Evolutionary conservation across 768 basidiomycete species (phyloP).

Genomic region (Coprinopsis marcescibilis): DNA sequence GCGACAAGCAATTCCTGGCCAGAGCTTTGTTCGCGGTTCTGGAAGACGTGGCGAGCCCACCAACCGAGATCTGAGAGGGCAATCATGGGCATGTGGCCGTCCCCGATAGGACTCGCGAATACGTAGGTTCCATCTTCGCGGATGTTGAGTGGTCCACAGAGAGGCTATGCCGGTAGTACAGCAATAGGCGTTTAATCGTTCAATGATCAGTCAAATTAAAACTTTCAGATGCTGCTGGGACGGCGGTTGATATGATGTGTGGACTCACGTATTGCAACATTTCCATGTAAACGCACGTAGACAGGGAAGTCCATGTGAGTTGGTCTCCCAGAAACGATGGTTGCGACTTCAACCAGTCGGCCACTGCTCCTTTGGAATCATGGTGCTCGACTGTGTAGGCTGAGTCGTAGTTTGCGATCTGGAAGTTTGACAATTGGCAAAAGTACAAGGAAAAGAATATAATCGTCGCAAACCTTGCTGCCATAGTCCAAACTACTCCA

Average conservation of each 20-base stretch:
- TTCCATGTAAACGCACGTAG: constrained; percentile 36
- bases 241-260: no score
- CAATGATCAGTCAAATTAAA: no score
- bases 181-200: neutral
- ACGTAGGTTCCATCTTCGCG: constrained; percentile 34
- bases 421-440: neutral
- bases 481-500: constrained; percentile 38
- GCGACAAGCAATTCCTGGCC: constrained; percentile 32
- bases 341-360: constrained; percentile 32
- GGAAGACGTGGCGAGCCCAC: constrained; percentile 35
- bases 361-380: constrained; percentile 36
- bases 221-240: no score
- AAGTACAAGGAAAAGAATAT: neutral
- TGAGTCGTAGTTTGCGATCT: constrained; percentile 21
- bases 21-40: constrained; percentile 29
- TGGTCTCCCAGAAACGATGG: constrained; percentile 25
- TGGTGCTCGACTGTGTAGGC: constrained; percentile 33
- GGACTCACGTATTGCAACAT: constrained; percentile 33
- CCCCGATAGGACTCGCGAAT: constrained; percentile 30
- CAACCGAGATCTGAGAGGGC: constrained; percentile 34
- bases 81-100: constrained; percentile 34
- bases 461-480: constrained; percentile 27
- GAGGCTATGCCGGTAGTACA: constrained; percentile 14
- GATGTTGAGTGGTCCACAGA: constrained; percentile 29
- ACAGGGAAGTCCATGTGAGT: constrained; percentile 31